Conservation (phyloP, 2,329 filamentous ascomycete genomes). For the Tolypocladium pustulatum region DNA sequence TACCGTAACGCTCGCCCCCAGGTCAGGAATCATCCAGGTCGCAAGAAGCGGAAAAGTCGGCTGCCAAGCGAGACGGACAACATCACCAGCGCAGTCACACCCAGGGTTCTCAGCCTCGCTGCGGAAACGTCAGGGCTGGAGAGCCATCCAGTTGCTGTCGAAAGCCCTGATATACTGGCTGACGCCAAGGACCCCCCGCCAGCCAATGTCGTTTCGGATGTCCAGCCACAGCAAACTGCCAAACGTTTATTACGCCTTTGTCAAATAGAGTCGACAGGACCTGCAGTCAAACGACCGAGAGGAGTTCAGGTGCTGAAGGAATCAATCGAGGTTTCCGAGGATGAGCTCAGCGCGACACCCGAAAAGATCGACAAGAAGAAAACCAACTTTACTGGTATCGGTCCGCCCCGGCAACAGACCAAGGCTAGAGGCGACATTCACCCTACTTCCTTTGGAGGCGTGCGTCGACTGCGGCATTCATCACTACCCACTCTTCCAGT, state of each 20-base stretch:
- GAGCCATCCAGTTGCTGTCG: background rate
- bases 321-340: constrained; percentile 14
- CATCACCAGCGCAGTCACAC: background rate
- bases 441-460: constrained; percentile 8
- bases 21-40: background rate
- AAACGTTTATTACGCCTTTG: constrained; percentile 3
- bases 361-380: background rate
- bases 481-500: background rate
- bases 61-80: background rate
- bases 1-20: background rate
- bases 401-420: background rate
- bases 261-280: constrained; percentile 1
- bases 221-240: constrained; percentile 1
- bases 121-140: background rate
- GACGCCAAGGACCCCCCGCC: constrained; percentile 7
- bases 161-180: constrained; percentile 15
- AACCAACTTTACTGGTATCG: constrained; percentile 8
- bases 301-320: constrained; percentile 1
- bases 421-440: constrained; percentile 16
- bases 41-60: background rate
- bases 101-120: background rate
- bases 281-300: constrained; percentile 8
- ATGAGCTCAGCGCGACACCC: constrained; percentile 15
- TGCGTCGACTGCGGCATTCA: background rate
- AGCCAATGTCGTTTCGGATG: constrained; percentile 12